Evolutionary conservation across 495 filamentous ascomycete species (phyloP).

Genomic region (Penicillium manginii): DNA sequence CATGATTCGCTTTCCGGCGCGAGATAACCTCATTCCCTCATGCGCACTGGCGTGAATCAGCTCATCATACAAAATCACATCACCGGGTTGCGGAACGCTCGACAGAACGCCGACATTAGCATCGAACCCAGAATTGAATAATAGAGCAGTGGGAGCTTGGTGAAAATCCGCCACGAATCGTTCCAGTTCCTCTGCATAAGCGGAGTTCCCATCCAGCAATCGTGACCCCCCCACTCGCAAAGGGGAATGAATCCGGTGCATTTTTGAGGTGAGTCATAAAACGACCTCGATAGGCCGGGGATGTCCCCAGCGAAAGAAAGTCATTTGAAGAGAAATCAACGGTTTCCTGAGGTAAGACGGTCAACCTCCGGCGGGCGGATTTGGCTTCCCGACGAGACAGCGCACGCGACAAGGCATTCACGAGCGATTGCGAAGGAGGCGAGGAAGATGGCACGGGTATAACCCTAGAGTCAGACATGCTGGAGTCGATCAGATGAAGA

Average conservation of each 20-base stretch:
- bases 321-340: constrained; percentile 54
- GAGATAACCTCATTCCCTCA: constrained; percentile 73
- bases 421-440: constrained; percentile 27
- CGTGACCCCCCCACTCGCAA: constrained; percentile 51
- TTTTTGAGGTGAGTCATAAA: constrained; percentile 37
- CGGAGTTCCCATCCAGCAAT: constrained; percentile 66
- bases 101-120: constrained; percentile 73
- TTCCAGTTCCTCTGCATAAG: constrained; percentile 67
- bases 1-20: constrained; percentile 49
- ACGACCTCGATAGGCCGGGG: constrained; percentile 32
- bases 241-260: constrained; percentile 36
- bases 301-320: constrained; percentile 48
- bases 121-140: constrained; percentile 81
- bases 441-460: neutral
- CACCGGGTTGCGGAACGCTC: constrained; percentile 68
- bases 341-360: constrained; percentile 35
- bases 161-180: constrained; percentile 67
- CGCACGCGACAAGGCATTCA: constrained; percentile 38
- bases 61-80: constrained; percentile 74
- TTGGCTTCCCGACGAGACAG: constrained; percentile 46
- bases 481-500: neutral
- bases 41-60: constrained; percentile 77
- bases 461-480: neutral
- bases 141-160: constrained; percentile 61
- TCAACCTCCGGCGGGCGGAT: constrained; percentile 51